Evolutionary conservation across 1,284 basidiomycete genomes (phyloP).

Genomic region (Chondrostereum purpureum): DNA sequence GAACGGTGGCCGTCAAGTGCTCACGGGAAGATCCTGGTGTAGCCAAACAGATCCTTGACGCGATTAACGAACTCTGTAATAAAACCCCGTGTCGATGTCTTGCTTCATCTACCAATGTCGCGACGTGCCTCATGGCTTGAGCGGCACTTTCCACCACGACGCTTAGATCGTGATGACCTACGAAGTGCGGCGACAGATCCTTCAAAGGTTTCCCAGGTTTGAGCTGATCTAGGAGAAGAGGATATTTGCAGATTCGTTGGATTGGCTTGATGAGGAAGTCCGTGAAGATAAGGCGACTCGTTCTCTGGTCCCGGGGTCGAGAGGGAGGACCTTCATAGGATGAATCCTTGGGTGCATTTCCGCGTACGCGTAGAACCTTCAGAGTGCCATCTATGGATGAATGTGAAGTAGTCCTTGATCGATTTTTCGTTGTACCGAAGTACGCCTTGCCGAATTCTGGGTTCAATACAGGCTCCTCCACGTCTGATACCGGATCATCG

Average conservation of each 20-base stretch:
- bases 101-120: conserved; percentile 55
- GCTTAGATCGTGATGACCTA: conserved; percentile 28
- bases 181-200: conserved; percentile 15
- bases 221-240: conserved; percentile 78
- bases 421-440: conserved; percentile 23
- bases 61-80: conserved; percentile 63
- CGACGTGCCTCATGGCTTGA: conserved; percentile 56
- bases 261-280: conserved; percentile 90
- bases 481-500: neutral
- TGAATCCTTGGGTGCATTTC: conserved; percentile 18
- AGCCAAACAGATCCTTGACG: conserved; percentile 52
- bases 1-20: conserved; percentile 16
- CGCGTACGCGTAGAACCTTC: conserved; percentile 28
- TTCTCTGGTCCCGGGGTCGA: conserved; percentile 22
- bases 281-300: conserved; percentile 52
- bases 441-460: neutral
- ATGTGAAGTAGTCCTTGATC: conserved; percentile 31
- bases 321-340: conserved; percentile 17
- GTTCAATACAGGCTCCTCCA: neutral
- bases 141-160: conserved; percentile 47
- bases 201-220: conserved; percentile 30
- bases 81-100: conserved; percentile 59
- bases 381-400: conserved; percentile 33
- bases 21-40: conserved; percentile 19
- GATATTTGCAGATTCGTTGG: conserved; percentile 88